These are phyloP conservation scores for Voacanga thouarsii DNA, from an alignment of 257 asterid genomes.

Conservation along the genomic window DNA sequence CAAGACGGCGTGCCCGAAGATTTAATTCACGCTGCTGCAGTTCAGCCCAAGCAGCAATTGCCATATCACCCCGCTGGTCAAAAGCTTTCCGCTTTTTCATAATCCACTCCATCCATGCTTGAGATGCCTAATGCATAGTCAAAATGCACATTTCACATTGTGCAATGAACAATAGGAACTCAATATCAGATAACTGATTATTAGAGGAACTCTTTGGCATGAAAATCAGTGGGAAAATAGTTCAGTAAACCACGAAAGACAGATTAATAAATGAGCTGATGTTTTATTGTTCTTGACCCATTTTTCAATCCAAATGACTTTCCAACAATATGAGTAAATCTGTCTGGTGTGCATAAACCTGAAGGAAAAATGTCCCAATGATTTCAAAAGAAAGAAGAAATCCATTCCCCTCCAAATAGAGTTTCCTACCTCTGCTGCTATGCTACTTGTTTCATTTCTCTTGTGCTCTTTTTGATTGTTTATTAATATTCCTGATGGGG, in stretches of 20 bases:
- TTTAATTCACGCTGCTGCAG: conserved; percentile 89
- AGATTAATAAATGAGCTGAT: background rate
- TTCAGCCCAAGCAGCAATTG: conserved; percentile 97
- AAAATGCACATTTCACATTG: background rate
- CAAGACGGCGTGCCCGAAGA: conserved; percentile 86
- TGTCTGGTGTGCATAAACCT: too few relatives aligned
- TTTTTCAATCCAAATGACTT: too few relatives aligned
- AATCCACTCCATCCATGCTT: conserved; percentile 99
- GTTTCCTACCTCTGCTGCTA: background rate
- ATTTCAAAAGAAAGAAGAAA: too few relatives aligned
- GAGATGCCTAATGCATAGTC: conserved; percentile 63
- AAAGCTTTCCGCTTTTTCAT: conserved; percentile 89
- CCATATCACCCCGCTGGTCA: conserved; percentile 97
- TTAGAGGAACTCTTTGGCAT: background rate
- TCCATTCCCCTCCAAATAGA: too few relatives aligned
- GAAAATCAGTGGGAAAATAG: background rate
- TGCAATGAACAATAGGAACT: background rate
- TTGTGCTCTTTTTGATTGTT: background rate
- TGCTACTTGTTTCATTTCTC: background rate
- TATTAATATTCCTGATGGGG: background rate
- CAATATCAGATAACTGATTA: background rate
- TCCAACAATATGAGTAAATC: too few relatives aligned
- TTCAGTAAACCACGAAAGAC: background rate
- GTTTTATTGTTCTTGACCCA: background rate
- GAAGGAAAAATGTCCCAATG: too few relatives aligned